A percentile compares a stretch with the other conserved stretches of the same genome.
Evolutionary conservation across 495 filamentous ascomycete species (phyloP).

Genomic region (Penicillium taxi): DNA sequence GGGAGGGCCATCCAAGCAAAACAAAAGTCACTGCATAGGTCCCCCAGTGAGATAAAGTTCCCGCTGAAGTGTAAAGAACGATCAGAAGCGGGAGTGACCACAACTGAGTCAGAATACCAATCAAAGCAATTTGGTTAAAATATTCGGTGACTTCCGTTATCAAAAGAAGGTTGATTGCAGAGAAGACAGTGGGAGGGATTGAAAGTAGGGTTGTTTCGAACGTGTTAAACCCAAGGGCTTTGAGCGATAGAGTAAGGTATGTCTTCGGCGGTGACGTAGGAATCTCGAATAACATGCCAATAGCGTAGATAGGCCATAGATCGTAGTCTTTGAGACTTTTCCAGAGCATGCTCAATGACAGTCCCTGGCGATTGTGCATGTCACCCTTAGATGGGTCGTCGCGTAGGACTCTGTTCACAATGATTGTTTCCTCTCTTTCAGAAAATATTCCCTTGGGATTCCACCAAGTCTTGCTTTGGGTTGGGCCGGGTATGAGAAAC

Average conservation of each 20-base stretch:
- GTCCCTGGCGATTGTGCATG: slow-evolving; percentile 51
- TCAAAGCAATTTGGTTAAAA: slow-evolving; percentile 11
- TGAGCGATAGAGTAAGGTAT: slow-evolving; percentile 59
- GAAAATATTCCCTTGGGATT: slow-evolving; percentile 62
- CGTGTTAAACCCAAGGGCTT: slow-evolving; percentile 52
- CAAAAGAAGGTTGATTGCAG: slow-evolving; percentile 33
- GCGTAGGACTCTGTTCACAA: slow-evolving; percentile 61
- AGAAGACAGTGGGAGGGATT: slow-evolving; percentile 44
- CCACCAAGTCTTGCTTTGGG: slow-evolving; percentile 53
- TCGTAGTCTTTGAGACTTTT: slow-evolving; percentile 36
- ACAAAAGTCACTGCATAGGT: slow-evolving; percentile 5
- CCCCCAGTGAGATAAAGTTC: slow-evolving; percentile 1
- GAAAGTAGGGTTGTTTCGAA: slow-evolving; percentile 59
- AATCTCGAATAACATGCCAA: slow-evolving; percentile 44
- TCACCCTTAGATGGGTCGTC: slow-evolving; percentile 48
- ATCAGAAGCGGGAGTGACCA: slow-evolving; percentile 52
- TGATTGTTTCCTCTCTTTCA: slow-evolving; percentile 56
- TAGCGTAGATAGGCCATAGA: slow-evolving; percentile 44
- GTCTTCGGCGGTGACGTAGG: slow-evolving; percentile 37
- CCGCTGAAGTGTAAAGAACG: neutral
- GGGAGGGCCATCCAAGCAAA: neutral
- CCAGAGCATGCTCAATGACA: slow-evolving; percentile 36
- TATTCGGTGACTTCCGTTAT: slow-evolving; percentile 44
- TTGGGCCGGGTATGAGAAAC: slow-evolving; percentile 43
- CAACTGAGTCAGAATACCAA: slow-evolving; percentile 46